A percentile compares a stretch with the other conserved stretches of the same genome.
phyloP scores from a whole-genome alignment of 225 moss, liverwort and hornwort genomes.

The Anthoceros angustus region DNA sequence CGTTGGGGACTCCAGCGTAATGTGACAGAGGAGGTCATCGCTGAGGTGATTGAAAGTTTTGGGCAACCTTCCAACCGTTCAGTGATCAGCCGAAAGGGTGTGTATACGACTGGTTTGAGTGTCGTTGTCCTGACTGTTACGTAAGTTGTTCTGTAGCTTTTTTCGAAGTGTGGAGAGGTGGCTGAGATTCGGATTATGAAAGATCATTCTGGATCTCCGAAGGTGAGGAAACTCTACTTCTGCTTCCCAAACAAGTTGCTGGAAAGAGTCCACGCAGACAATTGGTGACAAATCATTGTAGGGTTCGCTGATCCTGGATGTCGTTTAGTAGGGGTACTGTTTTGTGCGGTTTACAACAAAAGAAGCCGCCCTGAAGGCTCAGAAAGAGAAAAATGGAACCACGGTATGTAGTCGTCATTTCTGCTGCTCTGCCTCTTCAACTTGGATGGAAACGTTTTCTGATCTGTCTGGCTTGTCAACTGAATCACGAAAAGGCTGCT shows the following conservation, averaged over 20 bases:
- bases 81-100: not conserved
- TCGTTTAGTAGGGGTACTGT: conserved; percentile 9
- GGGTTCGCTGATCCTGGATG: not conserved
- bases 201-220: conserved; percentile 12
- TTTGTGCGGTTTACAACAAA: conserved; percentile 15
- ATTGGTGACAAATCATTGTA: too few species aligned
- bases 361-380: conserved; percentile 14
- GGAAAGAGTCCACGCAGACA: not conserved
- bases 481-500: too few species aligned
- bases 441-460: not conserved
- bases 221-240: not conserved
- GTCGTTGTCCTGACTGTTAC: conserved; percentile 1
- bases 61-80: not conserved
- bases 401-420: conserved; percentile 5
- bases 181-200: conserved; percentile 17
- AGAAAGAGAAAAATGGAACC: conserved; percentile 18
- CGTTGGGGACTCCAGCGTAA: conserved; percentile 19
- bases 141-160: conserved; percentile 9
- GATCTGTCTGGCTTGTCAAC: too few species aligned
- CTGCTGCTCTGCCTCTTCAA: not conserved
- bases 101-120: not conserved
- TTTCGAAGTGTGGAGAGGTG: conserved; percentile 13
- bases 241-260: not conserved
- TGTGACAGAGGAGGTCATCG: conserved; percentile 11
- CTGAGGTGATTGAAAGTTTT: conserved; percentile 6